Evolutionary conservation across 1,284 basidiomycete species (phyloP).

Genomic region (Heterobasidion irregulare): DNA sequence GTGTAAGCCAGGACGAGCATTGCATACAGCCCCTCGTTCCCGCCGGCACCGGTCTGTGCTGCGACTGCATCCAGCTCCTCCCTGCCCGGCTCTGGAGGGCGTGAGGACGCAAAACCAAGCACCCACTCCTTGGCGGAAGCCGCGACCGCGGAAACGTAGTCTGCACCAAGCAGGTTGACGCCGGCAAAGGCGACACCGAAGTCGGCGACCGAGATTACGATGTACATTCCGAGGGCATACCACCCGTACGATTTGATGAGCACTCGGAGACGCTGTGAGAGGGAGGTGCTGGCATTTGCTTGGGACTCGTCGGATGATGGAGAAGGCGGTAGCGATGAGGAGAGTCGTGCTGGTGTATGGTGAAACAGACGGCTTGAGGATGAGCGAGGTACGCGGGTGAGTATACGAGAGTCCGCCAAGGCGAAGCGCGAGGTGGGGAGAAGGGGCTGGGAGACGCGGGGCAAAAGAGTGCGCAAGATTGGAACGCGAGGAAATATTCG

Average conservation of each 20-base stretch:
- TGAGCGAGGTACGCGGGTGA: slow-evolving; percentile 18
- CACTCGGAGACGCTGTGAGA: slow-evolving; percentile 73
- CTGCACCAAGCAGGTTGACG: slow-evolving; percentile 85
- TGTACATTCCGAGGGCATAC: slow-evolving; percentile 87
- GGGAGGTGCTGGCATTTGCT: slow-evolving; percentile 22
- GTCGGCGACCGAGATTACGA: slow-evolving; percentile 60
- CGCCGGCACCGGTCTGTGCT: slow-evolving; percentile 15
- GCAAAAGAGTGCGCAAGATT: slow-evolving; percentile 23
- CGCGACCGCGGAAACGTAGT: slow-evolving; percentile 73
- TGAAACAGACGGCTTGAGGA: slow-evolving; percentile 38
- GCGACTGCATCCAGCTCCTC: slow-evolving; percentile 42
- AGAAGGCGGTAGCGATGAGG: slow-evolving; percentile 19
- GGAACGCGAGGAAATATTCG: slow-evolving; percentile 20
- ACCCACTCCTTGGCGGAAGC: slow-evolving; percentile 47
- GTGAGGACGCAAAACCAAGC: slow-evolving; percentile 35
- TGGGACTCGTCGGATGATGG: slow-evolving; percentile 14
- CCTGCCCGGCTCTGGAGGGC: slow-evolving; percentile 50
- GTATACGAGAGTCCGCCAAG: slow-evolving; percentile 9
- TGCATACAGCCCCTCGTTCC: slow-evolving; percentile 76
- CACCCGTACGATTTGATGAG: slow-evolving; percentile 90
- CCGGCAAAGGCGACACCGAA: slow-evolving; percentile 78
- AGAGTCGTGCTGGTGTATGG: slow-evolving; percentile 37
- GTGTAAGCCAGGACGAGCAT: slow-evolving; percentile 92
- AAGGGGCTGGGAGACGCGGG: slow-evolving; percentile 27
- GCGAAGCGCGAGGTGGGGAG: slow-evolving; percentile 25